Conservation (phyloP, 805 yeast genomes). For the Tetrapisispora pingtungensis region DNA sequence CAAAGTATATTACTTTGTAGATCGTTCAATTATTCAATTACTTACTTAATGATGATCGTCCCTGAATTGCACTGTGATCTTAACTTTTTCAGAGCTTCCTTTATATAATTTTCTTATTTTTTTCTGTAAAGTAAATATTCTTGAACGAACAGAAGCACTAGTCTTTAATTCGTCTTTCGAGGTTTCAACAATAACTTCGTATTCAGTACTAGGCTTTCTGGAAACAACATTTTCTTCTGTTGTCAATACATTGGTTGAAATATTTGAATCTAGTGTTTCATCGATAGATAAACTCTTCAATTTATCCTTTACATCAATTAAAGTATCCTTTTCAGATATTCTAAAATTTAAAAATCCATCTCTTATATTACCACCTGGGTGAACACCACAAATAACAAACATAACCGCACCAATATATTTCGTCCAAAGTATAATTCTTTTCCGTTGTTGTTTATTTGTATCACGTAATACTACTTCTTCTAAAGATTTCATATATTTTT, state of each 20-base stretch:
- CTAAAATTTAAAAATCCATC: conserved; percentile 31
- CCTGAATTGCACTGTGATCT: conserved; percentile 39
- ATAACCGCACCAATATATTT: conserved; percentile 60
- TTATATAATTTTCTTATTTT: conserved; percentile 47
- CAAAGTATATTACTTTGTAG: neutral
- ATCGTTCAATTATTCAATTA: neutral
- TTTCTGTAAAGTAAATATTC: conserved; percentile 51
- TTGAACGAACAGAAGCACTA: conserved; percentile 47
- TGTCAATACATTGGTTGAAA: neutral
- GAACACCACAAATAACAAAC: conserved; percentile 72
- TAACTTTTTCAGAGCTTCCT: conserved; percentile 42
- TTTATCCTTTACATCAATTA: neutral
- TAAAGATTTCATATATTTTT: conserved; percentile 35
- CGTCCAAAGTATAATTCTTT: conserved; percentile 59
- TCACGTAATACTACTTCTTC: conserved; percentile 41
- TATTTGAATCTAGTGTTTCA: neutral
- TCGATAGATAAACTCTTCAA: conserved; percentile 2
- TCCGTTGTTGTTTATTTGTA: conserved; percentile 34
- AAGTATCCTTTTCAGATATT: conserved; percentile 1
- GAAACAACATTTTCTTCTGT: neutral
- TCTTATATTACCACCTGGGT: conserved; percentile 70
- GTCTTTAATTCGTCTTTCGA: conserved; percentile 47
- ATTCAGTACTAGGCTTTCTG: conserved; percentile 10
- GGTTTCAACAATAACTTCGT: conserved; percentile 34
- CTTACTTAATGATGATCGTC: conserved; percentile 15